phyloP scores from a whole-genome alignment of 768 basidiomycete species.

The Grammothele lineata region DNA sequence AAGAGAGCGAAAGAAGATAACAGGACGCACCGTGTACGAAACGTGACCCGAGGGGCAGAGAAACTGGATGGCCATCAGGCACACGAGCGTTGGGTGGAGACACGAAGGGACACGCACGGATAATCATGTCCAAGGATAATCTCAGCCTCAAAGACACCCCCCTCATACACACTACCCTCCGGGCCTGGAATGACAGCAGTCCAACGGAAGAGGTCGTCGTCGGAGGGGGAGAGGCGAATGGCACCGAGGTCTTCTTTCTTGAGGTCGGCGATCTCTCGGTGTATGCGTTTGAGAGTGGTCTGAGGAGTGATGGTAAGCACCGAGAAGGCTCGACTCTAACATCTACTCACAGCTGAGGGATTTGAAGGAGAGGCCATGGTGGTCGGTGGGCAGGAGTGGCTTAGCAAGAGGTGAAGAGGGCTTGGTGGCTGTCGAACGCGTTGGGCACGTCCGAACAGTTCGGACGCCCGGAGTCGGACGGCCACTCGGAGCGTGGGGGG shows the following conservation, averaged over 20 bases:
- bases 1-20: not conserved
- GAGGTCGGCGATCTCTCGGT: conserved; percentile 75
- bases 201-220: conserved; percentile 69
- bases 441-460: no score
- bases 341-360: not conserved
- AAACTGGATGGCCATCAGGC: conserved; percentile 42
- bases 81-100: conserved; percentile 3
- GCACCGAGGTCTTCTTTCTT: conserved; percentile 79
- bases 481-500: no score
- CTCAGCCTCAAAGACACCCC: conserved; percentile 68
- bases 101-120: conserved; percentile 50
- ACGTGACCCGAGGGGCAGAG: conserved; percentile 72
- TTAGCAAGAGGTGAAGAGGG: not conserved
- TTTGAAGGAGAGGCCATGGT: conserved; percentile 16
- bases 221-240: conserved; percentile 63
- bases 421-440: no score
- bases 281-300: conserved; percentile 79
- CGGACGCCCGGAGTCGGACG: no score
- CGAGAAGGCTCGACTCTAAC: no score
- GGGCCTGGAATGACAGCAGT: conserved; percentile 77
- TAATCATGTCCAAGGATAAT: conserved; percentile 70
- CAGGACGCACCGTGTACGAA: conserved; percentile 59
- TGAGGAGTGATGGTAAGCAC: conserved; percentile 11
- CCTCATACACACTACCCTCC: conserved; percentile 78
- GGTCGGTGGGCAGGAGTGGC: no score